Conservation (phyloP, 352 stramenopile genomes). For the Globisporangium cystogenes region DNA sequence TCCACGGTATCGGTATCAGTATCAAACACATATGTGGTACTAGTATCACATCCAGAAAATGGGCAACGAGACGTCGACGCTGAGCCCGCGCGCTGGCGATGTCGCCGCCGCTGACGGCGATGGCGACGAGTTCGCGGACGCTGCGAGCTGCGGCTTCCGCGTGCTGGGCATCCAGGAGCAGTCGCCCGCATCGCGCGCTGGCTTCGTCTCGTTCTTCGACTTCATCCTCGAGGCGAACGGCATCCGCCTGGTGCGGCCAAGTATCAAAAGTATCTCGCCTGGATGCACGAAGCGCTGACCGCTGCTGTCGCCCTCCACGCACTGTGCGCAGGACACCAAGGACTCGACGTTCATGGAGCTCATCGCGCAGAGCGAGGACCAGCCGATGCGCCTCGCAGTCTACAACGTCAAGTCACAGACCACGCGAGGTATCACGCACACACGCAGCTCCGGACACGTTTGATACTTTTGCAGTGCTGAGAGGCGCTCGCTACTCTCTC, state of each 20-base stretch:
- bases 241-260: slow-evolving; percentile 66
- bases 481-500: no score
- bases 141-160: slow-evolving; percentile 88
- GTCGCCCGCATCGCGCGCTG: slow-evolving; percentile 86
- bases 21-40: neutral
- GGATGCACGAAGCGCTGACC: neutral
- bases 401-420: slow-evolving; percentile 82
- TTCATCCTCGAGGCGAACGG: slow-evolving; percentile 95
- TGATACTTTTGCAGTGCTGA: neutral
- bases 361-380: slow-evolving; percentile 84
- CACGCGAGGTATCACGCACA: slow-evolving; percentile 27
- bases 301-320: neutral
- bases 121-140: slow-evolving; percentile 29
- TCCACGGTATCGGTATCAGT: no score
- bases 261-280: neutral
- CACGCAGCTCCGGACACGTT: neutral
- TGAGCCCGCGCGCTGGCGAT: slow-evolving; percentile 3
- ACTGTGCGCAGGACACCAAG: slow-evolving; percentile 48
- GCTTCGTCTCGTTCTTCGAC: slow-evolving; percentile 97
- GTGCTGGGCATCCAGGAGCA: slow-evolving; percentile 96
- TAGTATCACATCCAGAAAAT: neutral
- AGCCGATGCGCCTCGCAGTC: slow-evolving; percentile 59
- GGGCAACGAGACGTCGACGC: slow-evolving; percentile 3
- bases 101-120: slow-evolving; percentile 14
- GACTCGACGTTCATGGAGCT: slow-evolving; percentile 91